A percentile compares a stretch with the other conserved stretches of the same genome.
These are phyloP conservation scores for Agaricales sp. DNA, from an alignment of 1,284 basidiomycete species.

Conservation along the genomic window DNA sequence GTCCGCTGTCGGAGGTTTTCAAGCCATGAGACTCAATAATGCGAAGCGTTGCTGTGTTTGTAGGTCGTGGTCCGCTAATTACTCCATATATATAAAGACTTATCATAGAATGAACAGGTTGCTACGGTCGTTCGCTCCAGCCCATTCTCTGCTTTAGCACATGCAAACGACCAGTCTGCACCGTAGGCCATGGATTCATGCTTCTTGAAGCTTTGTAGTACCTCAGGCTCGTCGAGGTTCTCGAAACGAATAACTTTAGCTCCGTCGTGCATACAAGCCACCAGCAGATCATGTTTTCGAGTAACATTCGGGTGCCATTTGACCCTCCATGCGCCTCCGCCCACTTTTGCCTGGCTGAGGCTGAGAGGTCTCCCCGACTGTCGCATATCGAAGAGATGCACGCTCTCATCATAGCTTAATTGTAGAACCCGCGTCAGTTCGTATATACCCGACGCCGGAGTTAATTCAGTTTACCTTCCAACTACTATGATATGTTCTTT, in stretches of 20 bases:
- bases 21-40: not conserved
- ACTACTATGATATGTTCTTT: conserved; percentile 81
- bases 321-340: conserved; percentile 92
- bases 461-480: conserved; percentile 54
- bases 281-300: conserved; percentile 63
- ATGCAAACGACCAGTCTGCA: conserved; percentile 78
- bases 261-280: conserved; percentile 96
- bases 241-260: conserved; percentile 74
- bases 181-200: conserved; percentile 91
- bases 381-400: conserved; percentile 82
- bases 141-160: conserved; percentile 12
- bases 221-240: conserved; percentile 21
- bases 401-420: conserved; percentile 84
- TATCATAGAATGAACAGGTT: conserved; percentile 97
- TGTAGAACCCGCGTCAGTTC: conserved; percentile 2
- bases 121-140: conserved; percentile 48
- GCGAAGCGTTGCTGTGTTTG: not conserved
- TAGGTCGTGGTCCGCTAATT: conserved; percentile 29
- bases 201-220: conserved; percentile 58
- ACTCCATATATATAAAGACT: conserved; percentile 74
- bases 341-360: conserved; percentile 45
- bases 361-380: conserved; percentile 51
- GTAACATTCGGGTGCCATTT: conserved; percentile 82
- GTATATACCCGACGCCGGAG: too few relatives aligned
- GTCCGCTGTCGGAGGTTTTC: conserved; percentile 5